Conservation (phyloP, 1,284 basidiomycete genomes). For the Irpex sp. region DNA sequence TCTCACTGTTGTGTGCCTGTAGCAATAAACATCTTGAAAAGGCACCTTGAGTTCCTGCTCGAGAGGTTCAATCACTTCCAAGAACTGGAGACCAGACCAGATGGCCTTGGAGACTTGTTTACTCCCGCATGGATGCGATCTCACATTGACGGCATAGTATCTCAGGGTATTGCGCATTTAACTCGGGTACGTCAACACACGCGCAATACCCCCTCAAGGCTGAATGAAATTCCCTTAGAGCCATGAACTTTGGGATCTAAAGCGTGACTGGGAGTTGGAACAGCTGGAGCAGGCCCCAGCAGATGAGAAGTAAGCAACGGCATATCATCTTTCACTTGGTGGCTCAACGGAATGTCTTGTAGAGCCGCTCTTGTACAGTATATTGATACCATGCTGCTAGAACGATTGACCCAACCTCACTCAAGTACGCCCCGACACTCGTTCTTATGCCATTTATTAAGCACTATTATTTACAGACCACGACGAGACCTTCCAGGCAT, state of each 20-base stretch:
- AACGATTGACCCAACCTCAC: constrained; percentile 67
- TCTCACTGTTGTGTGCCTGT: constrained; percentile 17
- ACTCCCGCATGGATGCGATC: constrained; percentile 58
- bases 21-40: constrained; percentile 73
- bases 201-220: too few species aligned
- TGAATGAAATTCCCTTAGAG: too few species aligned
- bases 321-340: background rate
- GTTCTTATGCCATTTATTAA: too few species aligned
- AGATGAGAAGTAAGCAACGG: constrained; percentile 48
- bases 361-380: constrained; percentile 39
- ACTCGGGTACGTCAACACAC: constrained; percentile 37
- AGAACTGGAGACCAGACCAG: constrained; percentile 39
- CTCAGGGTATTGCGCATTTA: constrained; percentile 59
- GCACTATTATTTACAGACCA: constrained; percentile 38
- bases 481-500: constrained; percentile 77
- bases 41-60: constrained; percentile 67
- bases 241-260: constrained; percentile 67
- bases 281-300: constrained; percentile 44
- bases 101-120: constrained; percentile 50
- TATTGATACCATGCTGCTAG: constrained; percentile 49
- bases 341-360: background rate
- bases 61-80: constrained; percentile 48
- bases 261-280: constrained; percentile 74
- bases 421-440: constrained; percentile 41
- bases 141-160: constrained; percentile 50